phyloP scores from a whole-genome alignment of 2,329 filamentous ascomycete genomes.

The Alternaria angustiovoidea region DNA sequence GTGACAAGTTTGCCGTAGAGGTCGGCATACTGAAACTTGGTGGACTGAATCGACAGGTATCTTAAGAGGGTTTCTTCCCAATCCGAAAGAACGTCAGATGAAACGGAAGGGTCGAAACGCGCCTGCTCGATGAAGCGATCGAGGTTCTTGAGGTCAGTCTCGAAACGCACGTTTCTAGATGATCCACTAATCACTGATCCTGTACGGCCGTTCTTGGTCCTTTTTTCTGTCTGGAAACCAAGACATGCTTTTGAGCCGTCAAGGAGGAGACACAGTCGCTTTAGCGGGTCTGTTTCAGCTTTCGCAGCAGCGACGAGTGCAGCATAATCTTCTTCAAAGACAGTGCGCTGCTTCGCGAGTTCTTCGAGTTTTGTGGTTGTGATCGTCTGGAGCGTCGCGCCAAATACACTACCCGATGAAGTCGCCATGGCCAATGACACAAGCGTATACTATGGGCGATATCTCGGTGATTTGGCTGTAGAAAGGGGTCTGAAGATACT shows the following conservation, averaged over 20 bases:
- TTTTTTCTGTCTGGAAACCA: constrained; percentile 29
- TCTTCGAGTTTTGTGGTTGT: constrained; percentile 49
- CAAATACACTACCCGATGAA: constrained; percentile 44
- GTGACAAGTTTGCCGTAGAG: constrained; percentile 48
- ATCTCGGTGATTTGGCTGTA: not conserved
- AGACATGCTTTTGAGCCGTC: constrained; percentile 43
- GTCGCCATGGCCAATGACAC: constrained; percentile 24
- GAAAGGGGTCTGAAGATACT: not conserved
- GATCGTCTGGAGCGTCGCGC: constrained; percentile 46
- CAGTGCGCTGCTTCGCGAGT: constrained; percentile 45
- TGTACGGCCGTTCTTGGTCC: constrained; percentile 13
- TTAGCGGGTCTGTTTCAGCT: constrained; percentile 30
- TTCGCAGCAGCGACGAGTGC: constrained; percentile 21
- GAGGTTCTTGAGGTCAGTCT: constrained; percentile 43
- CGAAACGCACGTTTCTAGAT: constrained; percentile 31
- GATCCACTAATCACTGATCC: constrained; percentile 31
- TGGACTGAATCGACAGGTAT: constrained; percentile 48
- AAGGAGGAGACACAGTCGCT: constrained; percentile 35
- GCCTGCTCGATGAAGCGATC: constrained; percentile 49
- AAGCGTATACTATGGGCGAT: not conserved
- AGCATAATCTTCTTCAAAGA: constrained; percentile 42
- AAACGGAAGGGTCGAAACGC: constrained; percentile 48
- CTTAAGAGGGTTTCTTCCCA: constrained; percentile 44
- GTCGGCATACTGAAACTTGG: constrained; percentile 46
- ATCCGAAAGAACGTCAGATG: constrained; percentile 39